These are phyloP conservation scores for Magnaporthiopsis poae DNA, from an alignment of 2,329 filamentous ascomycete species.

Conservation along the genomic window DNA sequence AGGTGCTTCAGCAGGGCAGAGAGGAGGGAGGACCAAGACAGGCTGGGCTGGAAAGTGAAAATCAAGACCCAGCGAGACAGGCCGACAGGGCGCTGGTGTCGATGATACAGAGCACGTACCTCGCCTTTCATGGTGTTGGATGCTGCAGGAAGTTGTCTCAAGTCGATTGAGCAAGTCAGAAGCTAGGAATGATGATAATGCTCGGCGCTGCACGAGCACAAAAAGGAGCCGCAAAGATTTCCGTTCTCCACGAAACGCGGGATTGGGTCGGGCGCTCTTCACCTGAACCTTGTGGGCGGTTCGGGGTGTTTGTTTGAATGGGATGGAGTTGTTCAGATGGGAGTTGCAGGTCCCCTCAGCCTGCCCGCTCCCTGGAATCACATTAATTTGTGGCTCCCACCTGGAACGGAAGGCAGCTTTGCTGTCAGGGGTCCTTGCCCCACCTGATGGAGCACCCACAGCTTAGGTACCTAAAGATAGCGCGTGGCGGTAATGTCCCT, in stretches of 20 bases:
- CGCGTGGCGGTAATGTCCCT: no score
- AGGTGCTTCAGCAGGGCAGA: neutral
- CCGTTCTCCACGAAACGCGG: neutral
- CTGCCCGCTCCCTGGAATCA: neutral
- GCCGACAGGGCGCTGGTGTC: neutral
- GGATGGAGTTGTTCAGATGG: no score
- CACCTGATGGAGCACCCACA: neutral
- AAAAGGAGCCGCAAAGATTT: neutral
- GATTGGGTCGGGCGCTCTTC: neutral
- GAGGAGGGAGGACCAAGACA: neutral
- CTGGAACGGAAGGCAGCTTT: neutral
- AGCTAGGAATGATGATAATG: neutral
- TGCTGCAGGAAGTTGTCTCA: constrained; percentile 8
- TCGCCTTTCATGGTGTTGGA: constrained; percentile 45
- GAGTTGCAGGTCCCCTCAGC: no score
- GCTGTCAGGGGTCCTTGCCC: neutral
- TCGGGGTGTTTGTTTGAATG: no score
- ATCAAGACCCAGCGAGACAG: neutral
- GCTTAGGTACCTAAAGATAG: no score
- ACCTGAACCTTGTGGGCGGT: neutral
- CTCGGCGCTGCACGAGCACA: neutral
- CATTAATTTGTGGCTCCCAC: neutral
- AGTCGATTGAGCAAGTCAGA: neutral
- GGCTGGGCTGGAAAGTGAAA: neutral
- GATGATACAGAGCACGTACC: constrained; percentile 28